Base-by-base conservation (phyloP, 768 basidiomycete species). In the Trichaptum fuscoviolaceum region DNA sequence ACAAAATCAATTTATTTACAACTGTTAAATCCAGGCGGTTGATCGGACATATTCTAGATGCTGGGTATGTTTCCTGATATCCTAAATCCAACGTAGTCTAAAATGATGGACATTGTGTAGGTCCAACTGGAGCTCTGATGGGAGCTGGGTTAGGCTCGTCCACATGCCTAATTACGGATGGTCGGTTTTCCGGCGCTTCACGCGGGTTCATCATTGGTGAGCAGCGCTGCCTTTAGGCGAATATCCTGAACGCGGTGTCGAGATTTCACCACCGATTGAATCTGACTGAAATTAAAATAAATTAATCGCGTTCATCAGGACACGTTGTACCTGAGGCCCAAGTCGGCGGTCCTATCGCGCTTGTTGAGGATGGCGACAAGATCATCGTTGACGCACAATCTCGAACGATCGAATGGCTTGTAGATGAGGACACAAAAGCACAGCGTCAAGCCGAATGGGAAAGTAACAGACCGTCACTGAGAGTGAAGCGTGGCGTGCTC, bases 281-380 rank as follows among this genome's bases (percentile, higher is more conserved):
- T 52, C 42, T 52, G 42, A 15, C 42, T 20, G 42, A 52, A 27
- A n/a, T 5, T 24, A 27, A 17, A 26, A 1, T 8, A 27, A 36
- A 8, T 52, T 20, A 18, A 58, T 61, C 25, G 18, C 27, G 23
- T 20, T 52, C 7, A 18, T 23, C 81, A 77, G 93, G 86, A 36
- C 97, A 99, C 74, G 95, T 99, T 70, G 93, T 95, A 0, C 96
- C 96, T 35, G 96, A 98, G 75, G 95, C 95, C 7, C 93, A 96
- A 73, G 91, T 91, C 35, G 95, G 95, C 63, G 96, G 96, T 1
- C 93, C 93, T 8, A 95, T 98, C 73, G 94, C 92, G 24, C 86
- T 96, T 58, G 92, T 96, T 18, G 81, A 85, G 69, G 93, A 96
- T 75, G 95, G 94, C 23, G 95, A 97, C 74, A 76, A 85, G 64